Base-by-base conservation (phyloP, 1,284 basidiomycete species). In the Sparassis latifolia region DNA sequence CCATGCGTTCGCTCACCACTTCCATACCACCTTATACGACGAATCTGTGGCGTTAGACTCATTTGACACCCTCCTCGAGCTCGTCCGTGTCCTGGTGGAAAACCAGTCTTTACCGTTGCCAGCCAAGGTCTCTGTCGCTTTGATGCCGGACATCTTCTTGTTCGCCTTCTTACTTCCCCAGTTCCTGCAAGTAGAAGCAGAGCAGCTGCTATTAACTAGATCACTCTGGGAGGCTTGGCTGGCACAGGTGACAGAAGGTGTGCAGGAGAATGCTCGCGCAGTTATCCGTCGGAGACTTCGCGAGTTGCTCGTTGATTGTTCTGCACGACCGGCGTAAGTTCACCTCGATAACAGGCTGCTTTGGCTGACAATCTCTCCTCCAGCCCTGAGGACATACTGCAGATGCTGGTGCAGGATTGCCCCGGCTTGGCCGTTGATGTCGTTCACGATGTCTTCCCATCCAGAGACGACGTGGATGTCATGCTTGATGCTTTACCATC, bases 401-500 rank as follows among this genome's bases (percentile, higher is more conserved):
- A 40, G 2, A 44, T 56, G 12, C 30, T 60, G 0, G 32, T 48
- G 5, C 39, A n/a, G 38, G 38, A 9, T 10, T 48, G 10, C 32
- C 29, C 50, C 10, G 27, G 33, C 0, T 44, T 51, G 20, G 45
- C 48, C 0, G 41, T 56, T 3, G 62, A 75, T 5, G 56, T 74
- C 10, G 53, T 80, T 5, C 43, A 53, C 3, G 80, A 83, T 29
- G 65, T 86, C 29, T 73, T 88, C 53, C 84, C 82, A 1, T 64
- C 75, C 1, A 62, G 61, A n/a, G 58, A 62, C 0, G 70, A 73
- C 44, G 67, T 87, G 6, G 74, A 81, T 35, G 53, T 55, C 1
- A 70, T 80, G 66, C 70, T 88, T 1, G 64, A 69, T 0, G 58
- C 52, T 3, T 66, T 86, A 12, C 70, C 77, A 2, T 62, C 75